Percentiles rank a stretch among this genome's conserved stretches.
phyloP scores from a whole-genome alignment of 495 filamentous ascomycete species.

The Penicillium tannophilum region DNA sequence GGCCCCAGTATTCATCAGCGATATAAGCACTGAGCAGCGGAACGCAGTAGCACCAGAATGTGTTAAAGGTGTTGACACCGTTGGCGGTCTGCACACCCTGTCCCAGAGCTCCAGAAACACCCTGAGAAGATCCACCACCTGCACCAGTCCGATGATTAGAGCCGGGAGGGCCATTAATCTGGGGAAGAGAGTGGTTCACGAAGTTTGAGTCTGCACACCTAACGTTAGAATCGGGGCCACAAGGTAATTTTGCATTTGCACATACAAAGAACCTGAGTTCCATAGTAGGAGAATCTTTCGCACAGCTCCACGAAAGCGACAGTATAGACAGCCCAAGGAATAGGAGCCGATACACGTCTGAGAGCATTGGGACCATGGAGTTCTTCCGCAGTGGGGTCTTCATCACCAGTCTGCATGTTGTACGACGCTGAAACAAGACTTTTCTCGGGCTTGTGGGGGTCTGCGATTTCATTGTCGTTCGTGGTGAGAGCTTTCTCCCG shows the following conservation, averaged over 20 bases:
- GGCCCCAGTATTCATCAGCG: constrained; percentile 60
- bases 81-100: constrained; percentile 12
- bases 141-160: constrained; percentile 28
- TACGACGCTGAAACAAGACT: constrained; percentile 20
- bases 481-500: not conserved
- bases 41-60: constrained; percentile 74
- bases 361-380: constrained; percentile 47
- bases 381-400: constrained; percentile 60
- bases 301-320: constrained; percentile 76
- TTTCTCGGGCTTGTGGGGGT: constrained; percentile 17
- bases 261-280: constrained; percentile 71
- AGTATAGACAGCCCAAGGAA: constrained; percentile 68
- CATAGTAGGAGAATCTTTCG: constrained; percentile 82
- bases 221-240: not conserved
- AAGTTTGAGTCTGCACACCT: not conserved
- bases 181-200: constrained; percentile 24
- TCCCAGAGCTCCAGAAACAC: constrained; percentile 22
- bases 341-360: constrained; percentile 63
- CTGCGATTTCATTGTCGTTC: constrained; percentile 4
- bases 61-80: constrained; percentile 64
- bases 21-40: constrained; percentile 70
- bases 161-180: constrained; percentile 22
- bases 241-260: constrained; percentile 20
- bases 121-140: constrained; percentile 10
- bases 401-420: constrained; percentile 18